A percentile compares a stretch with the other conserved stretches of the same genome.
phyloP scores from a whole-genome alignment of 495 filamentous ascomycete genomes.

The Xylaria telfairii region DNA sequence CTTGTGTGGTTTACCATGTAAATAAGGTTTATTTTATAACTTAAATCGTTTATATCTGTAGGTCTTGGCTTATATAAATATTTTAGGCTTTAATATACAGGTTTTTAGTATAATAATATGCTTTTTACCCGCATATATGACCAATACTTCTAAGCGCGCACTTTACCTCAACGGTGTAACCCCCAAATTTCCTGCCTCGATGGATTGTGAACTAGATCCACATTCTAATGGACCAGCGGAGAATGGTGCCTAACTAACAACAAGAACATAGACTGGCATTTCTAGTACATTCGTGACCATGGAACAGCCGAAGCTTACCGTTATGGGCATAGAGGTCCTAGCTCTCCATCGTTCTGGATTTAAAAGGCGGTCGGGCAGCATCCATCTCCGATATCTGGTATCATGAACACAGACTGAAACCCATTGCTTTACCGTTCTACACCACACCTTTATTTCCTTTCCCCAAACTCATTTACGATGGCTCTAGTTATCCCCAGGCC shows the following conservation, averaged over 20 bases:
- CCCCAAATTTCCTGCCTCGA: not conserved
- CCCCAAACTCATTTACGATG: constrained; percentile 16
- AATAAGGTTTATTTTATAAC: too few species aligned
- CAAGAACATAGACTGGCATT: not conserved
- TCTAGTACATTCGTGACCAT: not conserved
- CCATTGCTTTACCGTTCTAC: not conserved
- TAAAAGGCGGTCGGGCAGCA: constrained; percentile 14
- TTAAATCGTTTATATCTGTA: too few species aligned
- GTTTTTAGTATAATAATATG: too few species aligned
- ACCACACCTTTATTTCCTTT: not conserved
- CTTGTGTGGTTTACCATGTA: too few species aligned
- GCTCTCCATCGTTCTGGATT: not conserved
- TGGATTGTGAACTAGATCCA: not conserved
- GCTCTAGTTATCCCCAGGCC: constrained; percentile 27
- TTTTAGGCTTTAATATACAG: too few species aligned
- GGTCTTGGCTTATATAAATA: too few species aligned
- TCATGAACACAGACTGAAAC: not conserved
- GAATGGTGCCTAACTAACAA: not conserved
- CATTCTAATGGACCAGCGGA: not conserved
- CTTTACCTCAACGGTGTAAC: not conserved
- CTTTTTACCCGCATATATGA: too few species aligned
- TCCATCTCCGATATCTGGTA: not conserved
- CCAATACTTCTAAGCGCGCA: not conserved
- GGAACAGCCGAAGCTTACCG: not conserved
- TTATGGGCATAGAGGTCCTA: not conserved